phyloP scores from a whole-genome alignment of 495 filamentous ascomycete species.

The Xylaria cubensis region DNA sequence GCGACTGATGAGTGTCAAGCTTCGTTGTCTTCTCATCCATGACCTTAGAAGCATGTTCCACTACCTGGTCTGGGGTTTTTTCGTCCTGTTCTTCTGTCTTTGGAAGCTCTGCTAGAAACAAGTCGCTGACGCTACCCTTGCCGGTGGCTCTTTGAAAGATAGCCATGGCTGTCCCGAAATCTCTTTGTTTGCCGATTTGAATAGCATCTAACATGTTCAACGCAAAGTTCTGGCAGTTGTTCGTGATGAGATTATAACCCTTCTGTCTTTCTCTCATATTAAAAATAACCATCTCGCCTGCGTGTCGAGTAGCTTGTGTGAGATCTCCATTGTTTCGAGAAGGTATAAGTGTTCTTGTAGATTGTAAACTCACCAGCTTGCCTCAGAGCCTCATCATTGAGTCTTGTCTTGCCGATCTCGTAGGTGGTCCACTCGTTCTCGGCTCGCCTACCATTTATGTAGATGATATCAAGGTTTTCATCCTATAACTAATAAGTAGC shows the following conservation, averaged over 20 bases:
- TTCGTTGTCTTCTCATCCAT: conserved; percentile 53
- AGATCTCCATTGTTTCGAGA: not conserved
- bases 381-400: conserved; percentile 55
- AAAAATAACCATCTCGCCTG: conserved; percentile 52
- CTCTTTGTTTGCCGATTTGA: conserved; percentile 44
- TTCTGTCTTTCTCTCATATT: conserved; percentile 48
- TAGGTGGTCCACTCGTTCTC: conserved; percentile 47
- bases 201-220: conserved; percentile 51
- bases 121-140: conserved; percentile 44
- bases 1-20: conserved; percentile 42
- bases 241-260: conserved; percentile 55
- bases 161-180: conserved; percentile 52
- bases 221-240: conserved; percentile 59
- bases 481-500: conserved; percentile 40
- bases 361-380: conserved; percentile 42
- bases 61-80: conserved; percentile 27
- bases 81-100: conserved; percentile 38
- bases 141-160: conserved; percentile 51
- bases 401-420: conserved; percentile 51
- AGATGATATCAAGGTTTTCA: conserved; percentile 53
- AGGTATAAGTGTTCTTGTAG: not conserved
- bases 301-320: conserved; percentile 1
- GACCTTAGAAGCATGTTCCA: conserved; percentile 45
- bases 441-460: conserved; percentile 48
- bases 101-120: conserved; percentile 44